Evolutionary conservation across 495 filamentous ascomycete species (phyloP).

Genomic region (Penicillium odoratum): DNA sequence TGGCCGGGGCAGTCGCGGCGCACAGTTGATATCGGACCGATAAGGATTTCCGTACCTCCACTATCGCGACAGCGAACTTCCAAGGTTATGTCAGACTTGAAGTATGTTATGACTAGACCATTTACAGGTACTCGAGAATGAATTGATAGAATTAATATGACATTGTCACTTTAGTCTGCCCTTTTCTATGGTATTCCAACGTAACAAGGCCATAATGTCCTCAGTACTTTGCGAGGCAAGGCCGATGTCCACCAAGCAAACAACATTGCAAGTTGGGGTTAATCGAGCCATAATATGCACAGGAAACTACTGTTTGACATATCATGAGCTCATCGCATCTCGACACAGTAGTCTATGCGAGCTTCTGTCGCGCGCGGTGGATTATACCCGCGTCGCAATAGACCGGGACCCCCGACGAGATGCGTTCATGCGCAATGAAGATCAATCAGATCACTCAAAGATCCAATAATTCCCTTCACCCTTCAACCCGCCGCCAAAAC

Average conservation of each 20-base stretch:
- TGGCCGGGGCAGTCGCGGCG: neutral
- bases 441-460: conserved; percentile 2
- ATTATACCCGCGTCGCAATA: neutral
- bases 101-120: neutral
- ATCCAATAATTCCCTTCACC: conserved; percentile 18
- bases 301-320: neutral
- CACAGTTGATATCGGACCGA: conserved; percentile 14
- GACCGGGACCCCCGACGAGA: neutral
- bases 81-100: neutral
- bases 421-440: neutral
- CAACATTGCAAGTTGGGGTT: neutral
- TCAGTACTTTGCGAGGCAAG: neutral
- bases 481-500: conserved; percentile 44
- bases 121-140: neutral
- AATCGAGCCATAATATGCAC: neutral
- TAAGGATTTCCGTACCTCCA: conserved; percentile 17
- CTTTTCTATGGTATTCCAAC: neutral
- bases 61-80: neutral
- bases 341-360: neutral
- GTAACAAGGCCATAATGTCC: neutral
- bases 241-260: neutral
- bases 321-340: neutral
- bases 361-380: neutral
- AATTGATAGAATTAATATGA: neutral
- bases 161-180: neutral